Conservation (phyloP, 495 filamentous ascomycete species). For the Lasiosphaeriaceae sp. region DNA sequence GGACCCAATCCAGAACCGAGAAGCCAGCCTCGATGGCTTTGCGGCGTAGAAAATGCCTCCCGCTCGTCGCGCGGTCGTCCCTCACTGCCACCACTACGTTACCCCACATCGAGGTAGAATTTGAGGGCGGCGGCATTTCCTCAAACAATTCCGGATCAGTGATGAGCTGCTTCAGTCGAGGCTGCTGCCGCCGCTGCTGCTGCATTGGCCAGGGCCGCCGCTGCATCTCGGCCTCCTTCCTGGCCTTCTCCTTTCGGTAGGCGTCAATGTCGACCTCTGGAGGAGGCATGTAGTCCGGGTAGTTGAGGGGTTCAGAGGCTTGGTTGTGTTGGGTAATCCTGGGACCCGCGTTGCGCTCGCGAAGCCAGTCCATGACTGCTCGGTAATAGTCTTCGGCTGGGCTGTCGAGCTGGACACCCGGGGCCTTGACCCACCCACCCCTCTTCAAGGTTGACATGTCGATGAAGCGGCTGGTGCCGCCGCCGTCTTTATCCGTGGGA, state of each 20-base stretch:
- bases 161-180: too few species aligned
- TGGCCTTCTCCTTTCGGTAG: too few species aligned
- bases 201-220: too few species aligned
- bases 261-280: not conserved
- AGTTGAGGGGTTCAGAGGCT: not conserved
- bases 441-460: not conserved
- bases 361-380: not conserved
- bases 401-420: slow-evolving; percentile 3
- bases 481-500: not conserved
- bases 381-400: slow-evolving; percentile 1
- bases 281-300: not conserved
- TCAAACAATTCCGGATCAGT: too few species aligned
- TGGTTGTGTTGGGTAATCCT: not conserved
- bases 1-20: slow-evolving; percentile 6
- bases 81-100: too few species aligned
- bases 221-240: too few species aligned
- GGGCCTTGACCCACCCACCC: not conserved
- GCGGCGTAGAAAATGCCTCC: not conserved
- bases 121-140: too few species aligned
- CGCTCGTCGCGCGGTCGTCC: not conserved
- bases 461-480: not conserved
- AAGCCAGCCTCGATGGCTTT: slow-evolving; percentile 3
- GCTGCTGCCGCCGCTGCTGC: too few species aligned
- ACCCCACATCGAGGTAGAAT: too few species aligned
- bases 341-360: not conserved